A percentile compares a stretch with the other conserved stretches of the same genome.
Evolutionary conservation across 176 grass and related monocot species (phyloP).

Genomic region (Miscanthus lutarioriparius): DNA sequence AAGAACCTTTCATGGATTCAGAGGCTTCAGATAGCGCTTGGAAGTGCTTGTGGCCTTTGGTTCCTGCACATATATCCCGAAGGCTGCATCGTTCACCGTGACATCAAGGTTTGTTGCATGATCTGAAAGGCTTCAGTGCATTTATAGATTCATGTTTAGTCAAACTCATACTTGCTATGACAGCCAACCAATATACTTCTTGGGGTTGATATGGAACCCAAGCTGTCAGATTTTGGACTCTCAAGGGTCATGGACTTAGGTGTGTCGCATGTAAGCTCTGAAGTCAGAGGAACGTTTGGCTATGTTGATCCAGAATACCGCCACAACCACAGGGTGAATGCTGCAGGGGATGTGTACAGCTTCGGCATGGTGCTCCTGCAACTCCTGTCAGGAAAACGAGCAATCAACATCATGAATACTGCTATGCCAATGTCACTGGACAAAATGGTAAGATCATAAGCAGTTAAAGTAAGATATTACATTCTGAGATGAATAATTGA

Average conservation of each 20-base stretch:
- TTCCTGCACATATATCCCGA: slow-evolving; percentile 71
- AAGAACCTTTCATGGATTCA: slow-evolving; percentile 62
- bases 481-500: background rate
- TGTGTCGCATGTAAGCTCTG: slow-evolving; percentile 60
- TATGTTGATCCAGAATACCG: slow-evolving; percentile 80
- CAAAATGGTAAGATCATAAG: slow-evolving; percentile 48
- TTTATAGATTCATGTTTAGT: slow-evolving; percentile 15
- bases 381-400: slow-evolving; percentile 58
- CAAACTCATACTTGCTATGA: background rate
- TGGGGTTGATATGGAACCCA: slow-evolving; percentile 60
- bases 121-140: slow-evolving; percentile 16
- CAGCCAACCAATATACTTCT: slow-evolving; percentile 83
- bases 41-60: slow-evolving; percentile 71
- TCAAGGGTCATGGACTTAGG: slow-evolving; percentile 58
- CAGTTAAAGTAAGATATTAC: background rate
- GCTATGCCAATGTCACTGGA: slow-evolving; percentile 60
- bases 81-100: slow-evolving; percentile 79
- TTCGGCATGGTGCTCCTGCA: slow-evolving; percentile 74
- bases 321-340: slow-evolving; percentile 65
- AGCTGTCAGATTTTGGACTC: slow-evolving; percentile 63
- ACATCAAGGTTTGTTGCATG: slow-evolving; percentile 57
- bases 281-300: slow-evolving; percentile 79
- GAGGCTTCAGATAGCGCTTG: slow-evolving; percentile 63
- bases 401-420: slow-evolving; percentile 61
- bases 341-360: slow-evolving; percentile 73